A percentile compares a stretch with the other conserved stretches of the same genome.
Conservation (phyloP, 73 alveolate species). For the Paramecium caudatum region DNA sequence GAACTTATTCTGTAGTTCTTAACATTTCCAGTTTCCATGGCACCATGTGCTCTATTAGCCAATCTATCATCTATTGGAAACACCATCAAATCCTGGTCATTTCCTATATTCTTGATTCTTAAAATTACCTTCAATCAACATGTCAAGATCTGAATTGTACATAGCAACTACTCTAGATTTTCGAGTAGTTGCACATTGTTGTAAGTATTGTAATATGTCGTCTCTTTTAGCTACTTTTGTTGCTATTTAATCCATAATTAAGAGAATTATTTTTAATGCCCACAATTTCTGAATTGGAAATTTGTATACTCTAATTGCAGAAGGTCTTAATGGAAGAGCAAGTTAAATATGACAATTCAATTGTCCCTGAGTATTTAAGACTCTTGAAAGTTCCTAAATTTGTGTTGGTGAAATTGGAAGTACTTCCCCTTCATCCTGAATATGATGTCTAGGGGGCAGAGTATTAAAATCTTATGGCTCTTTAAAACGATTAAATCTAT, state of each 20-base stretch:
- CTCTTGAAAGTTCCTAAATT: background rate
- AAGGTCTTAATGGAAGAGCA: background rate
- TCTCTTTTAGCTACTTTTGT: conserved; percentile 60
- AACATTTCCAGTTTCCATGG: conserved; percentile 68
- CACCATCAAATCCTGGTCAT: conserved; percentile 50
- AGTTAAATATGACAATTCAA: background rate
- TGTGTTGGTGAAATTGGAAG: background rate
- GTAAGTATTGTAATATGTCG: background rate
- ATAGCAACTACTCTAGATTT: conserved; percentile 64
- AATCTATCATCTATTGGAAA: conserved; percentile 61
- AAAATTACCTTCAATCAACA: conserved; percentile 52
- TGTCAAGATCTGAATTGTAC: conserved; percentile 51
- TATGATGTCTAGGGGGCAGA: background rate
- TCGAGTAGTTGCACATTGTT: conserved; percentile 29
- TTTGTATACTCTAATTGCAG: background rate
- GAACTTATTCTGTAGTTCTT: conserved; percentile 56
- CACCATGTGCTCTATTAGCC: conserved; percentile 65
- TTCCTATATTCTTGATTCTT: background rate
- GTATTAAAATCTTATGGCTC: background rate
- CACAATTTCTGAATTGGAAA: background rate
- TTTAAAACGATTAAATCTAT: background rate
- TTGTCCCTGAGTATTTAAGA: background rate
- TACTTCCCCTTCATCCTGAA: background rate
- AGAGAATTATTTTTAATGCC: no score
- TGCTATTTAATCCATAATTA: conserved; percentile 25